Percentiles rank a stretch among this genome's conserved stretches.
Evolutionary conservation across 2,329 filamentous ascomycete species (phyloP).

Genomic region (Ophiocordyceps camponoti-floridani): DNA sequence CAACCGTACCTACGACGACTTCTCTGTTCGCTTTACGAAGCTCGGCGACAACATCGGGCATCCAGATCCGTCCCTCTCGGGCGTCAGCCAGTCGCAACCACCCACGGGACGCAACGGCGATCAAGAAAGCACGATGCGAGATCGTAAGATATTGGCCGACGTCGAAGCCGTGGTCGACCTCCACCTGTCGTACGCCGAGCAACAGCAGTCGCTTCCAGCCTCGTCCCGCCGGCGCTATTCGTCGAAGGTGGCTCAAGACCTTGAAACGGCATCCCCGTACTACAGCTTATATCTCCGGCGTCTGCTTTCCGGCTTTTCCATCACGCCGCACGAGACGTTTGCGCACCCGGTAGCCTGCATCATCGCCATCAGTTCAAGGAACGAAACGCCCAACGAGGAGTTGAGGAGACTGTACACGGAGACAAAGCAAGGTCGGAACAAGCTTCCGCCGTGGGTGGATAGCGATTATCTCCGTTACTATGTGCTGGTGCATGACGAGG

Average conservation of each 20-base stretch:
- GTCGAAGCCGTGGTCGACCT: conserved; percentile 68
- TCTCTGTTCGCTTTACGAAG: conserved; percentile 67
- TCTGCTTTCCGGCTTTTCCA: conserved; percentile 59
- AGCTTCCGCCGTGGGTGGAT: conserved; percentile 71
- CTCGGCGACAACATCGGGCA: conserved; percentile 42
- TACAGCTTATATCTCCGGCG: conserved; percentile 74
- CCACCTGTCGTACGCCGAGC: conserved; percentile 62
- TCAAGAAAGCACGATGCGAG: conserved; percentile 11
- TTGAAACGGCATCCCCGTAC: conserved; percentile 50
- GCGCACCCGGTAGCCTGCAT: conserved; percentile 87
- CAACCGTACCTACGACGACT: conserved; percentile 74
- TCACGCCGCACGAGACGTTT: conserved; percentile 82
- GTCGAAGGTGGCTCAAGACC: conserved; percentile 22
- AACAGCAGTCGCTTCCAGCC: conserved; percentile 30
- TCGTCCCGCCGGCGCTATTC: conserved; percentile 18
- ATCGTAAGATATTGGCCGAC: conserved; percentile 29
- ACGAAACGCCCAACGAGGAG: conserved; percentile 68
- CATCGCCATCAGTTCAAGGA: conserved; percentile 86
- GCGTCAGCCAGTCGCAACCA: conserved; percentile 13
- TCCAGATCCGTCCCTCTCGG: conserved; percentile 21
- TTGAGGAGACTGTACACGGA: conserved; percentile 68
- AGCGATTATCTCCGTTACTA: conserved; percentile 91
- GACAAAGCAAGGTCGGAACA: conserved; percentile 59
- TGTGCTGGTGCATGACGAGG: conserved; percentile 90
- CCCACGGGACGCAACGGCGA: conserved; percentile 16